Percentiles rank a stretch among this genome's conserved stretches.
Conservation (phyloP, 768 basidiomycete species). For the Naematelia aurantialba region DNA sequence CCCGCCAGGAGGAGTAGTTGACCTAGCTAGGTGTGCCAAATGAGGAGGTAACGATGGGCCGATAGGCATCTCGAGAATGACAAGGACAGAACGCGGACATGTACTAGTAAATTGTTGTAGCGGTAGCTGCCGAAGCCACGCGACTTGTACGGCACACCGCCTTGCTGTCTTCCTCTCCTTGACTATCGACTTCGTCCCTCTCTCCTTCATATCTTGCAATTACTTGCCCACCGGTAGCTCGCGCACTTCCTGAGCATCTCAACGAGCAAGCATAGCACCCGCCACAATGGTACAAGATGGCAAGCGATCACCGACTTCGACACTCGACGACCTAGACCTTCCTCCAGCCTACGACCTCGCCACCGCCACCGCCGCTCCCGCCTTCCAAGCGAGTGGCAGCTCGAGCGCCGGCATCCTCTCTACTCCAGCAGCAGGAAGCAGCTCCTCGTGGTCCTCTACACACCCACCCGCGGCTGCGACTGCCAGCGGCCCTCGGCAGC, state of each 20-base stretch:
- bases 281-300: not conserved
- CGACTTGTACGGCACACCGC: too few species aligned
- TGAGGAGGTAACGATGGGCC: slow-evolving; percentile 51
- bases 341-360: slow-evolving; percentile 16
- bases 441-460: too few species aligned
- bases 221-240: too few species aligned
- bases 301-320: not conserved
- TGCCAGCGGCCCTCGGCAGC: not conserved
- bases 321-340: slow-evolving; percentile 1
- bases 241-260: too few species aligned
- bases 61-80: slow-evolving; percentile 35
- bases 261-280: too few species aligned
- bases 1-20: slow-evolving; percentile 6
- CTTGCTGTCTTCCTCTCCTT: not conserved
- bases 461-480: too few species aligned
- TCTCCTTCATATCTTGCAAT: too few species aligned
- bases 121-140: too few species aligned
- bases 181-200: not conserved
- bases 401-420: not conserved
- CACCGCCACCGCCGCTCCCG: not conserved
- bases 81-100: not conserved
- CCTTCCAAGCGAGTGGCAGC: slow-evolving; percentile 3
- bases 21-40: slow-evolving; percentile 37
- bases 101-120: too few species aligned
- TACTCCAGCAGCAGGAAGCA: too few species aligned